Evolutionary conservation across 139 green algal genomes (phyloP).

Genomic region (Astrephomene gubernaculifera): DNA sequence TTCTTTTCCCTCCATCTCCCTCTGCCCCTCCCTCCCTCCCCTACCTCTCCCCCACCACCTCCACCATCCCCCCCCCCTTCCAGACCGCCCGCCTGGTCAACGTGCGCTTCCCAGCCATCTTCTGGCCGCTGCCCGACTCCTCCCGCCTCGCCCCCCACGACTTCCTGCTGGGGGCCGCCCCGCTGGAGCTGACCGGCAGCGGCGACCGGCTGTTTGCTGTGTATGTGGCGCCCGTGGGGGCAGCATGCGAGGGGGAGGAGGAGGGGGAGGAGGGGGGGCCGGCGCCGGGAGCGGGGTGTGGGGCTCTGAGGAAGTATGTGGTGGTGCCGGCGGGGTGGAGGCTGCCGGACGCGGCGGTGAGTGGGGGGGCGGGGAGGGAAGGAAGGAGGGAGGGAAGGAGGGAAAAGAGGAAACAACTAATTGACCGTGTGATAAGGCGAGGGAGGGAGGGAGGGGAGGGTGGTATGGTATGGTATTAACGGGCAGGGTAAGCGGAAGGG

Average conservation of each 20-base stretch:
- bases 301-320: slow-evolving; percentile 70
- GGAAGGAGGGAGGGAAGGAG: neutral
- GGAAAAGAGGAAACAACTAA: neutral
- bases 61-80: neutral
- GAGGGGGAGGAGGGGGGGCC: no score
- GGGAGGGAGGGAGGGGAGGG: no score
- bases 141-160: slow-evolving; percentile 67
- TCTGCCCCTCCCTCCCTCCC: neutral
- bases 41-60: neutral
- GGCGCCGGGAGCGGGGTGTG: no score
- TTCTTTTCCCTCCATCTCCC: neutral
- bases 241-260: slow-evolving; percentile 13
- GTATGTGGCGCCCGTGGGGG: slow-evolving; percentile 56
- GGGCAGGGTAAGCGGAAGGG: no score
- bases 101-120: neutral
- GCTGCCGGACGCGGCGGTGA: slow-evolving; percentile 8
- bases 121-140: slow-evolving; percentile 63
- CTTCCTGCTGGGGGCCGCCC: slow-evolving; percentile 70
- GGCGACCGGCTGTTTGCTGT: slow-evolving; percentile 75
- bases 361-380: neutral
- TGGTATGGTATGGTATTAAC: no score
- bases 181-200: slow-evolving; percentile 60
- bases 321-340: slow-evolving; percentile 53
- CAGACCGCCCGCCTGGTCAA: slow-evolving; percentile 46
- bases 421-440: no score